These are phyloP conservation scores for Phoenix roebelenii DNA, from an alignment of 176 grass and related monocot genomes.

Conservation along the genomic window DNA sequence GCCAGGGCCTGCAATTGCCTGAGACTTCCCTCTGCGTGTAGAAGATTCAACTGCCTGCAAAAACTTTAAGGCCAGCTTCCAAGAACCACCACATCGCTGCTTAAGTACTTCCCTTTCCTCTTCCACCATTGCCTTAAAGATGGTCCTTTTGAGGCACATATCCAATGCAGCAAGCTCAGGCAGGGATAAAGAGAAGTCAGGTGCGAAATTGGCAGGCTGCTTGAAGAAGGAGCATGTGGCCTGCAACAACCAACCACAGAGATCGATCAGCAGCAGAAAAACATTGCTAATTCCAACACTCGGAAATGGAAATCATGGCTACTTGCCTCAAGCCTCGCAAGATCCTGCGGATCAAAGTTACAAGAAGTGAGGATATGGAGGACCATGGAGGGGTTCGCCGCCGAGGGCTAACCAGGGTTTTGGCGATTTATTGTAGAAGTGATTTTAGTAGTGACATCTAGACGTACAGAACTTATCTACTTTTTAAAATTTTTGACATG, in stretches of 20 bases:
- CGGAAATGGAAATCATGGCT: conserved; percentile 9
- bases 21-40: conserved; percentile 61
- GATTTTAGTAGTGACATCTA: no score
- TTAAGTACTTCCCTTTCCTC: conserved; percentile 66
- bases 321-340: conserved; percentile 89
- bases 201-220: conserved; percentile 76
- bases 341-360: conserved; percentile 60
- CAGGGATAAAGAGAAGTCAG: conserved; percentile 61
- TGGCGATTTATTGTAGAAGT: no score
- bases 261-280: conserved; percentile 28
- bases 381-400: conserved; percentile 72
- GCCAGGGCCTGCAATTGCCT: conserved; percentile 63
- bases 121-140: conserved; percentile 42
- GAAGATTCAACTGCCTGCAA: conserved; percentile 61
- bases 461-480: no score
- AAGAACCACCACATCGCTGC: conserved; percentile 55
- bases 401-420: conserved; percentile 15
- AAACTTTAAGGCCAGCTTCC: conserved; percentile 89
- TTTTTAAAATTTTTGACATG: no score
- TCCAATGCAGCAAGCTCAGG: conserved; percentile 73
- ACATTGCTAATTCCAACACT: conserved; percentile 62
- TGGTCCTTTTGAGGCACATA: conserved; percentile 73
- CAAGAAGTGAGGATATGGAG: conserved; percentile 69
- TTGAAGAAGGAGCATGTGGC: conserved; percentile 80
- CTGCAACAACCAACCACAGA: conserved; percentile 44